Percentiles rank a stretch among this genome's conserved stretches.
These are phyloP conservation scores for Podospora comata DNA, from an alignment of 495 filamentous ascomycete genomes.

Conservation along the genomic window DNA sequence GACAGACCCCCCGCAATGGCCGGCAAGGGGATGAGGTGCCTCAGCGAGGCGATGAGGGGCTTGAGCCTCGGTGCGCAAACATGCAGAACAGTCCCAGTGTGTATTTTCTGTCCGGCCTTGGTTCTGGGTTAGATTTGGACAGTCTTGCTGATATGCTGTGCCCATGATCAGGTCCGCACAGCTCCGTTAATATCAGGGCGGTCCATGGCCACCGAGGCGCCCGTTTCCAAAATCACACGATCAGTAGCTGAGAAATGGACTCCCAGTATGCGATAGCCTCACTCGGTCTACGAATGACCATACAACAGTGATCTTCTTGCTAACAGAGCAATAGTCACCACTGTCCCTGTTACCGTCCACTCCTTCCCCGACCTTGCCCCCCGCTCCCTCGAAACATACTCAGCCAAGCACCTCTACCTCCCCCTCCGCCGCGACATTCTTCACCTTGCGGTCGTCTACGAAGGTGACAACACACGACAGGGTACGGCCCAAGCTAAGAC, in stretches of 20 bases:
- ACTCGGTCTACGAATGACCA: not conserved
- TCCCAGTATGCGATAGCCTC: constrained; percentile 23
- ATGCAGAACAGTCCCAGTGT: constrained; percentile 35
- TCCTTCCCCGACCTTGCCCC: constrained; percentile 88
- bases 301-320: not conserved
- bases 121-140: not conserved
- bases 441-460: constrained; percentile 87
- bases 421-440: constrained; percentile 89
- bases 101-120: constrained; percentile 5
- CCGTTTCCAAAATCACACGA: constrained; percentile 44
- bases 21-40: constrained; percentile 42
- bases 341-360: constrained; percentile 80
- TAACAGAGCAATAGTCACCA: constrained; percentile 39
- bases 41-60: constrained; percentile 46
- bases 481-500: constrained; percentile 85
- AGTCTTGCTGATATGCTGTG: constrained; percentile 1
- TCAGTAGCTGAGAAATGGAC: constrained; percentile 31
- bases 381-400: constrained; percentile 71
- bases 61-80: constrained; percentile 42
- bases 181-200: constrained; percentile 41
- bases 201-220: constrained; percentile 76
- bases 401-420: constrained; percentile 73
- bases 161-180: constrained; percentile 15
- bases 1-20: constrained; percentile 34
- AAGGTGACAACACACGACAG: constrained; percentile 83